Evolutionary conservation across 2,329 filamentous ascomycete genomes (phyloP), one percentile per base, ranked within the genome.

Genomic region (Pseudonectria buxi): DNA sequence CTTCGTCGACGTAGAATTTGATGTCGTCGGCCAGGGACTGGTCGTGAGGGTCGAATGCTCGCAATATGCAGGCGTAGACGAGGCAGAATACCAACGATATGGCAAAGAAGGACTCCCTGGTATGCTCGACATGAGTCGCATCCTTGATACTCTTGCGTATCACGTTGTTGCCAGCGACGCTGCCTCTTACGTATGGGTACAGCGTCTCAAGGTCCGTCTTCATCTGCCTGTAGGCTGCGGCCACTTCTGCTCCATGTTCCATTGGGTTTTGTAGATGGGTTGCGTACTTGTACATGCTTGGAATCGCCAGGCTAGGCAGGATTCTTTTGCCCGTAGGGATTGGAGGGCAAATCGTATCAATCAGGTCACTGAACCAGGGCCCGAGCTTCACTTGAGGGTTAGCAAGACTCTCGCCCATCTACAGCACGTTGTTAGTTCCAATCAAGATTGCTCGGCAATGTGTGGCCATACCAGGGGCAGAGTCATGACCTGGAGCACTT

Each of bases 391-490:
- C 51, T 5, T 39, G 43, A 6, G 46, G 46, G 22, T 56, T 57
- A 15, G 44, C 47, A 12, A 62, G 51, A 28, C 56, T 58, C 28
- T 62, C 58, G 10, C 57, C 40, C 11, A 60, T 40, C 57, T 61
- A n/a, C 12, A 13, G 11, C 14, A 6, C 13, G 4, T 3, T 3
- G 7, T n/a, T n/a, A n/a, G n/a, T n/a, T n/a, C n/a, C n/a, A n/a
- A n/a, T n/a, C n/a, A n/a, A n/a, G n/a, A n/a, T 10, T 13, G 4
- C 9, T 13, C 4, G 6, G 12, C n/a, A 4, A 4, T 25, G n/a
- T n/a, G n/a, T n/a, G n/a, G n/a, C n/a, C 56, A 13, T 51, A 64
- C 59, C 3, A 60, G 56, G 14, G 58, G 51, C 0, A 61, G 32
- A 15, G 47, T 49, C 7, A 63, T 46, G 0, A 59, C 57, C 4